A percentile compares a stretch with the other conserved stretches of the same genome.
These are phyloP conservation scores for Geoglossum cookeanum DNA, from an alignment of 2,329 filamentous ascomycete species.

Conservation along the genomic window DNA sequence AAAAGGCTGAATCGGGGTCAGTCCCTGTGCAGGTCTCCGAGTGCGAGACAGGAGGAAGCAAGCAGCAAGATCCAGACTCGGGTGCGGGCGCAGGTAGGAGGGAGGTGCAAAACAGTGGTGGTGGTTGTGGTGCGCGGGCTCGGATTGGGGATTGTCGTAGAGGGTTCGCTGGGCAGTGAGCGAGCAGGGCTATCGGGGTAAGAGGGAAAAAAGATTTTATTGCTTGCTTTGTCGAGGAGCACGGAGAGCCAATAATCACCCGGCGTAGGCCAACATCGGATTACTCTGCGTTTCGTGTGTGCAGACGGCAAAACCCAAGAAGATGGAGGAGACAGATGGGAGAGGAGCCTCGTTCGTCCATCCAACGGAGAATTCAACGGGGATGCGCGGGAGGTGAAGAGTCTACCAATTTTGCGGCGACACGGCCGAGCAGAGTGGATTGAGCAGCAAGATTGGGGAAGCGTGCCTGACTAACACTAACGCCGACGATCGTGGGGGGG, in stretches of 20 bases:
- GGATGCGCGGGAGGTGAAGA: background rate
- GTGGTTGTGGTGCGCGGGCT: background rate
- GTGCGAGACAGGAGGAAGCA: slow-evolving; percentile 32
- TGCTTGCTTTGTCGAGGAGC: background rate
- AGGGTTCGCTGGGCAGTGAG: background rate
- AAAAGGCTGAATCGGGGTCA: background rate
- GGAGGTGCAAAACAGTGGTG: background rate
- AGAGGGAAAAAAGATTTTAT: background rate
- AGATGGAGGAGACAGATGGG: background rate
- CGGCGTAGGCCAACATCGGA: background rate
- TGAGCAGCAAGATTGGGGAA: background rate
- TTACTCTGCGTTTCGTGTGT: background rate
- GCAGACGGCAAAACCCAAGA: background rate
- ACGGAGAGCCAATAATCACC: background rate
- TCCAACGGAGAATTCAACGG: no score
- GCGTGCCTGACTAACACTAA: background rate
- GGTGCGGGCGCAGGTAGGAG: background rate
- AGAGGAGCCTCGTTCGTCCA: background rate
- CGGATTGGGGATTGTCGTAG: background rate
- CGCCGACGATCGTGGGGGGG: background rate
- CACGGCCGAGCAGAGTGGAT: background rate
- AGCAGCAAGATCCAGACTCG: background rate
- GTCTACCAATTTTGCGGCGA: background rate
- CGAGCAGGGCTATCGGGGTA: background rate
- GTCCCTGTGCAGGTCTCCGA: background rate